These are phyloP conservation scores for Lagenidium giganteum DNA, from an alignment of 352 stramenopile species.

Conservation along the genomic window DNA sequence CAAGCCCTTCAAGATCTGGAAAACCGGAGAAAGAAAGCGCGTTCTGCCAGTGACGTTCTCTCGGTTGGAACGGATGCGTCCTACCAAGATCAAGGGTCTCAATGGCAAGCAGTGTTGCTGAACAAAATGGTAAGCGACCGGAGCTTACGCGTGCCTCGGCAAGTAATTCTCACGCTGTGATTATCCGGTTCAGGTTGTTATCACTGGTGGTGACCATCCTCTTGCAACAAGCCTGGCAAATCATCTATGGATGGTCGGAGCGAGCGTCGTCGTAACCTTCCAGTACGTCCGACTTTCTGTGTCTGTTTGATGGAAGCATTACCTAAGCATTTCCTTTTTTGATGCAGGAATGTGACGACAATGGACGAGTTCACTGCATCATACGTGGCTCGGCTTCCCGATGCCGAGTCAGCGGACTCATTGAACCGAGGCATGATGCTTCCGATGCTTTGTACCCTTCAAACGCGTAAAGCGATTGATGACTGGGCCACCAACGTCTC, in stretches of 20 bases:
- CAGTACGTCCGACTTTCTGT: conserved; percentile 25
- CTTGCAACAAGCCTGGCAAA: conserved; percentile 39
- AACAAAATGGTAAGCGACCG: conserved; percentile 47
- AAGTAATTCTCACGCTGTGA: background rate
- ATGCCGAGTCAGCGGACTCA: conserved; percentile 24
- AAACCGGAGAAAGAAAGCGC: conserved; percentile 9
- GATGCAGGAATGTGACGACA: conserved; percentile 26
- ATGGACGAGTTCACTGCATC: conserved; percentile 52
- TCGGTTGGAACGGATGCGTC: no score
- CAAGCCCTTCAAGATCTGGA: conserved; percentile 13
- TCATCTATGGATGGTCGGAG: conserved; percentile 60
- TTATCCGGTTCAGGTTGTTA: conserved; percentile 33
- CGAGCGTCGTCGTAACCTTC: conserved; percentile 64
- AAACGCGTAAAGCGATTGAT: conserved; percentile 39
- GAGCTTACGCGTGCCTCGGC: background rate
- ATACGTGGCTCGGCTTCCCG: conserved; percentile 43
- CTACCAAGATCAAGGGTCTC: conserved; percentile 21
- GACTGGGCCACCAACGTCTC: conserved; percentile 54
- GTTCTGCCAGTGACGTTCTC: conserved; percentile 10
- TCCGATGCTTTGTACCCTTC: conserved; percentile 41
- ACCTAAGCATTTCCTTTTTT: no score
- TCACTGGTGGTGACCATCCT: conserved; percentile 53
- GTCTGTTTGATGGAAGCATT: conserved; percentile 1
- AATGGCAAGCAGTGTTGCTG: conserved; percentile 33
- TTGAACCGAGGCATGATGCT: conserved; percentile 53